phyloP scores from a whole-genome alignment of 805 yeast species.

The Kluyveromyces starmeri region DNA sequence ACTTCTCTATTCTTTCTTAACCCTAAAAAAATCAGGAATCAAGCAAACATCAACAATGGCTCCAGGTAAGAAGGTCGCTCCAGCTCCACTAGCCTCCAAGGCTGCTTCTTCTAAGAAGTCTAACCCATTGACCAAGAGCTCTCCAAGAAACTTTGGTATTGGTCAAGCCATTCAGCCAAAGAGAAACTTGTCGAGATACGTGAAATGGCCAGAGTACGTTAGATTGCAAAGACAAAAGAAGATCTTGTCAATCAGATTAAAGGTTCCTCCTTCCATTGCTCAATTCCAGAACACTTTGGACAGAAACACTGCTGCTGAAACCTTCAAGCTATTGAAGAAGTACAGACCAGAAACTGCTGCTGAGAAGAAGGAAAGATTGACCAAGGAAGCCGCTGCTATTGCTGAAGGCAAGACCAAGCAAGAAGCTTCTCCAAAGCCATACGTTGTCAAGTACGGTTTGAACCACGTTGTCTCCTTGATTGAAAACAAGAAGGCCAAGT shows the following conservation, averaged over 20 bases:
- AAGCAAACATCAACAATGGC: slow-evolving; percentile 23
- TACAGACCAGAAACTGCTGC: slow-evolving; percentile 97
- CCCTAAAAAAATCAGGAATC: no score
- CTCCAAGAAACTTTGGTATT: slow-evolving; percentile 91
- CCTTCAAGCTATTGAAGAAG: slow-evolving; percentile 96
- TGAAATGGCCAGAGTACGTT: slow-evolving; percentile 98
- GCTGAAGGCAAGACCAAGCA: slow-evolving; percentile 97
- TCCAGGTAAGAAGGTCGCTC: slow-evolving; percentile 84
- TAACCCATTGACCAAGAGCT: slow-evolving; percentile 84
- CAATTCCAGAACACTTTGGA: slow-evolving; percentile 95
- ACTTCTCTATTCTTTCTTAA: no score
- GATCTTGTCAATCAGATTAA: slow-evolving; percentile 88
- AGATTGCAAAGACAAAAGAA: slow-evolving; percentile 99
- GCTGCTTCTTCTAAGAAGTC: slow-evolving; percentile 42
- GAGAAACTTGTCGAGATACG: slow-evolving; percentile 93
- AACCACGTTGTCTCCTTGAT: slow-evolving; percentile 96
- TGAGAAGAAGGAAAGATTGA: slow-evolving; percentile 98
- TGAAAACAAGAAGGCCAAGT: slow-evolving; percentile 98
- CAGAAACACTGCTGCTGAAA: slow-evolving; percentile 97
- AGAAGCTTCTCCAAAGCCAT: slow-evolving; percentile 96
- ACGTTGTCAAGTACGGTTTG: slow-evolving; percentile 94
- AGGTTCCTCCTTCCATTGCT: slow-evolving; percentile 98
- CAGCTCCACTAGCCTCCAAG: slow-evolving; percentile 91
- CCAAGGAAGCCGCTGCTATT: slow-evolving; percentile 97
- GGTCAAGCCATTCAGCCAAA: slow-evolving; percentile 95